Evolutionary conservation across 495 filamentous ascomycete genomes (phyloP).

Genomic region (Penicillium malachiteum): DNA sequence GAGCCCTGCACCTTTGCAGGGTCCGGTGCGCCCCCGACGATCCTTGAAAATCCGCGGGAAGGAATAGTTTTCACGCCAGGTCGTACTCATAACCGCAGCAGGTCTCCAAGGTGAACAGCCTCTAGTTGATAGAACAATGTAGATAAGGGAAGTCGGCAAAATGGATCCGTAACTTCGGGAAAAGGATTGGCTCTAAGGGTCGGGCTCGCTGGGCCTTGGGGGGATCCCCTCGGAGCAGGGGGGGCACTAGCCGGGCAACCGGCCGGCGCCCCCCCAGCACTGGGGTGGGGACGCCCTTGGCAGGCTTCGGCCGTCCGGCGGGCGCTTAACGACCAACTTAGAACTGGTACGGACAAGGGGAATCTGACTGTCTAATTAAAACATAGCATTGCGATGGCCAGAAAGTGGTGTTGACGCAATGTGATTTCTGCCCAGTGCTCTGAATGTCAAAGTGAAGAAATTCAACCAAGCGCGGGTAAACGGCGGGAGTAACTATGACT

Average conservation of each 20-base stretch:
- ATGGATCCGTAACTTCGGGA: constrained; percentile 72
- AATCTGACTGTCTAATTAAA: constrained; percentile 77
- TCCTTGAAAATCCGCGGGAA: constrained; percentile 69
- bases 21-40: constrained; percentile 65
- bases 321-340: constrained; percentile 64
- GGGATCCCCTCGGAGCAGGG: constrained; percentile 34
- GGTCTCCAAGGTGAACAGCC: constrained; percentile 71
- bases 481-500: constrained; percentile 64
- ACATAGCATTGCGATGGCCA: constrained; percentile 66
- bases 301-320: constrained; percentile 62
- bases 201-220: constrained; percentile 29
- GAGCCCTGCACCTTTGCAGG: constrained; percentile 62
- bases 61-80: constrained; percentile 66
- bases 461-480: constrained; percentile 58
- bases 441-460: constrained; percentile 65
- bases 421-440: constrained; percentile 79
- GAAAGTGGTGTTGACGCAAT: constrained; percentile 77
- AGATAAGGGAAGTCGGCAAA: constrained; percentile 68
- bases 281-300: constrained; percentile 55
- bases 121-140: constrained; percentile 74
- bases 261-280: constrained; percentile 54
- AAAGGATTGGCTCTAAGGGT: constrained; percentile 73
- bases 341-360: constrained; percentile 70
- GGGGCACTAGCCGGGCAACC: constrained; percentile 53
- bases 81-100: constrained; percentile 70